phyloP scores from a whole-genome alignment of 768 basidiomycete genomes.

The Tulasnella sp. region DNA sequence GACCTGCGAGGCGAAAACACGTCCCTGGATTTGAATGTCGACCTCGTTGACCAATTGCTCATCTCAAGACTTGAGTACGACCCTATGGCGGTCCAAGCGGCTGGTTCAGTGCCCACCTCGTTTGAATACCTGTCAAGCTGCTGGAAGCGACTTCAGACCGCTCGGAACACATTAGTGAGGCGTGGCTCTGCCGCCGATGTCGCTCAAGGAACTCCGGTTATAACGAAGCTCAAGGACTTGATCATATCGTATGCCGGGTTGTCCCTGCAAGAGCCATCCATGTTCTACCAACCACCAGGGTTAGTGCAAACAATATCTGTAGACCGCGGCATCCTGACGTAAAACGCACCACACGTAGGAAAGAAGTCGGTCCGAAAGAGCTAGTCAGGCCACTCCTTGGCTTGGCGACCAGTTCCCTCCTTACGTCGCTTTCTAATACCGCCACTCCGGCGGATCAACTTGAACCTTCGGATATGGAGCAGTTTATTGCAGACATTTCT shows the following conservation, averaged over 20 bases:
- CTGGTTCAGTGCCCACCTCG: constrained; percentile 54
- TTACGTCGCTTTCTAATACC: constrained; percentile 42
- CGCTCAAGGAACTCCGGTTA: constrained; percentile 54
- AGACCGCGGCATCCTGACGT: neutral
- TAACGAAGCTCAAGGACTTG: constrained; percentile 76
- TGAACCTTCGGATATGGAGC: constrained; percentile 62
- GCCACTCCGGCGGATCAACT: constrained; percentile 50
- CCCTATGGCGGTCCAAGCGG: constrained; percentile 42
- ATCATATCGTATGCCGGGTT: constrained; percentile 86
- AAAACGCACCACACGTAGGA: constrained; percentile 41
- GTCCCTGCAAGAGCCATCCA: constrained; percentile 83
- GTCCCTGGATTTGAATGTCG: constrained; percentile 47
- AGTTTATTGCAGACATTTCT: constrained; percentile 79
- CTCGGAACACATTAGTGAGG: constrained; percentile 53
- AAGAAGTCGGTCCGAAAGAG: constrained; percentile 70
- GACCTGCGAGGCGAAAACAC: constrained; percentile 62
- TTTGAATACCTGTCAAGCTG: constrained; percentile 88
- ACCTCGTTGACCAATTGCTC: constrained; percentile 70
- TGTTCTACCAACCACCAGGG: constrained; percentile 89
- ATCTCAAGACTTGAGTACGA: constrained; percentile 83
- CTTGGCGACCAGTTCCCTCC: constrained; percentile 62
- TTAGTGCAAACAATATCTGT: constrained; percentile 38
- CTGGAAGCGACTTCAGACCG: constrained; percentile 80
- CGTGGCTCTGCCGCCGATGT: constrained; percentile 63
- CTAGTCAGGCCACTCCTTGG: constrained; percentile 78